Base-by-base conservation (phyloP, 495 filamentous ascomycete genomes). In the Aspergillus wentii region DNA sequence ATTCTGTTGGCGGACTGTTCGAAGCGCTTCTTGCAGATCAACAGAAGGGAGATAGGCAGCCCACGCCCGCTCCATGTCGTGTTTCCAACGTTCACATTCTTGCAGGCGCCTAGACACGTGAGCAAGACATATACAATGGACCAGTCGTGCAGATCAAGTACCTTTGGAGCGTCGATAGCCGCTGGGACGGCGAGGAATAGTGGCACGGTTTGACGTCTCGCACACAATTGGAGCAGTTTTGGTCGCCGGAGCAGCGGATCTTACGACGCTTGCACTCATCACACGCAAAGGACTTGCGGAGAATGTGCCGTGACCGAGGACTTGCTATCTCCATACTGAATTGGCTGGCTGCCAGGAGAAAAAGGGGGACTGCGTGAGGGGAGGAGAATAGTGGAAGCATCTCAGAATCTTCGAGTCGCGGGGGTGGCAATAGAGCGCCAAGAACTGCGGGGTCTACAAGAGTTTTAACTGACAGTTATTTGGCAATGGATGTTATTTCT, bases 251-350 rank as follows among this genome's bases (percentile, higher is more conserved):
- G 33, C 49, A 53, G 23, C 45, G 41, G 27, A 53, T 40, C 19
- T 53, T 53, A 20, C 49, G 45, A 5, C 45, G 41, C 30, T 45
- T 49, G 30, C 49, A 53, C 18, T 49, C 41, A 33, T 48, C 45
- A 27, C 49, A 53, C 5, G 49, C 45, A 26, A 41, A 51, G 1
- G 48, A 27, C 27, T 51, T 51, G 43, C 48, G 48, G 8, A 51
- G 30, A 10, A 51, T 40, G 19, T 33, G 41, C 13, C 41, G 34
- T 22, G 41, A 29, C 3, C 35, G 41, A 33, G 28, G n/a, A n/a
- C n/a, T 14, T 16, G 31, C 14, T 10, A 22, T 14, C n/a, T 41
- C 39, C 39, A 41, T 41, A 16, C 19, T 15, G 23, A 36, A 26
- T 15, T 35, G 22, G 22, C 11, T 35, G 5, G 22, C 10, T 25